Evolutionary conservation across 1,284 basidiomycete genomes (phyloP).

Genomic region (Pyrrhoderma lamaoense): DNA sequence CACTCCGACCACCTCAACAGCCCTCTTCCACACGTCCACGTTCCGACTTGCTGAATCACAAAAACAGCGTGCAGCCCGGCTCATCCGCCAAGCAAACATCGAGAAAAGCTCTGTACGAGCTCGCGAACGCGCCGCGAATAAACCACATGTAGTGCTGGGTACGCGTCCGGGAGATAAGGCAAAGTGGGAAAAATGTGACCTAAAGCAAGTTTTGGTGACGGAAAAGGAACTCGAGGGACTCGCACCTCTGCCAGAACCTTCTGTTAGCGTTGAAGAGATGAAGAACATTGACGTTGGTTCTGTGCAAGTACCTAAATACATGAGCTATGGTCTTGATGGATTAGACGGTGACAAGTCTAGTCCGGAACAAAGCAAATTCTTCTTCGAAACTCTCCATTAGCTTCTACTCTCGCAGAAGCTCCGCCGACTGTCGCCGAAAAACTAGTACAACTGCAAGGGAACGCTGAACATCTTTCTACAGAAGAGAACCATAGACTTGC

Average conservation of each 20-base stretch:
- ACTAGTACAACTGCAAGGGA: neutral
- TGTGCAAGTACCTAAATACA: slow-evolving; percentile 38
- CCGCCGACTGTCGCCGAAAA: neutral
- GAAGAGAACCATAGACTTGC: slow-evolving; percentile 2
- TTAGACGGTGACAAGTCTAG: slow-evolving; percentile 19
- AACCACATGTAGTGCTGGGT: slow-evolving; percentile 70
- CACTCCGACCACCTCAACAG: slow-evolving; percentile 13
- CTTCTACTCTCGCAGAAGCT: slow-evolving; percentile 28
- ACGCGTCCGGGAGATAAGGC: slow-evolving; percentile 51
- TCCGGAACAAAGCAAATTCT: slow-evolving; percentile 41
- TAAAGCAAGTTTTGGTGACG: slow-evolving; percentile 55
- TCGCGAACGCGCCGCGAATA: slow-evolving; percentile 34
- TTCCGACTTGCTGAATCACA: slow-evolving; percentile 31
- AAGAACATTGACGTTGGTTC: slow-evolving; percentile 3
- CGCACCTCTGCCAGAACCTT: slow-evolving; percentile 20
- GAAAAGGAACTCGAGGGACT: slow-evolving; percentile 39
- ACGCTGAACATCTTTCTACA: slow-evolving; percentile 3
- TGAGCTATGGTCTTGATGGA: slow-evolving; percentile 53
- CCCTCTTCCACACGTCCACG: slow-evolving; percentile 51
- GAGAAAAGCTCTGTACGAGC: slow-evolving; percentile 39
- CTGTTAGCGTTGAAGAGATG: neutral
- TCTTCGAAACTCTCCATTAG: slow-evolving; percentile 51
- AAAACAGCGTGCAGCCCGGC: slow-evolving; percentile 32
- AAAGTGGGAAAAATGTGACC: slow-evolving; percentile 59
- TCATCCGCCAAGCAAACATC: slow-evolving; percentile 45